phyloP scores from a whole-genome alignment of 2,329 filamentous ascomycete species.

The Aspergillus ochraceoroseus region DNA sequence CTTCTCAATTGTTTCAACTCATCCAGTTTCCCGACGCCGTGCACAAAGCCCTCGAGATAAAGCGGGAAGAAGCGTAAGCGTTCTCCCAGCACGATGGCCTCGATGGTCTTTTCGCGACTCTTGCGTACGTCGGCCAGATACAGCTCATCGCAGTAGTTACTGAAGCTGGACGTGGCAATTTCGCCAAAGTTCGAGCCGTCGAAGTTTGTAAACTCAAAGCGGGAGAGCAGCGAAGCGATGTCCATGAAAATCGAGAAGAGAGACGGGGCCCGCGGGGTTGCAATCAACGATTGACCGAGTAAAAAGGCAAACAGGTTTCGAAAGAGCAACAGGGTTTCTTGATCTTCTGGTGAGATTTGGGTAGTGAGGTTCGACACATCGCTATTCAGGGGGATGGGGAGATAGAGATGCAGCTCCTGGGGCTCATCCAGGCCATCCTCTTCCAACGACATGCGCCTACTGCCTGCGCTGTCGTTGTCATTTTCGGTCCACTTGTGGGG shows the following conservation, averaged over 20 bases:
- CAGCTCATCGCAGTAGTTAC: conserved; percentile 68
- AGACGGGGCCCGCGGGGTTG: conserved; percentile 51
- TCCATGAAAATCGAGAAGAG: conserved; percentile 60
- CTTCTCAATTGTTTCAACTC: conserved; percentile 65
- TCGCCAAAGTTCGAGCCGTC: conserved; percentile 62
- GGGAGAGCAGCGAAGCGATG: conserved; percentile 53
- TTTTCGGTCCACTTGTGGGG: conserved; percentile 33
- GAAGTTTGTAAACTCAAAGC: conserved; percentile 57
- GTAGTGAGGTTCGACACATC: conserved; percentile 41
- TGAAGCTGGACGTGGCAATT: conserved; percentile 50
- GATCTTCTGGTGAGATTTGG: conserved; percentile 45
- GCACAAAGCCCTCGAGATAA: conserved; percentile 87
- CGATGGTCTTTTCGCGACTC: conserved; percentile 82
- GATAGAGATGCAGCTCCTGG: conserved; percentile 51
- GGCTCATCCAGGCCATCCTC: conserved; percentile 45
- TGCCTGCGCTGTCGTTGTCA: conserved; percentile 45
- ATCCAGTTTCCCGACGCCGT: conserved; percentile 79
- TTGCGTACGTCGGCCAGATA: conserved; percentile 71
- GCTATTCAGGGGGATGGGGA: conserved; percentile 54
- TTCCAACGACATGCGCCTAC: conserved; percentile 43
- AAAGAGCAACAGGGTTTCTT: conserved; percentile 55
- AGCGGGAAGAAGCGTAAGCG: conserved; percentile 73
- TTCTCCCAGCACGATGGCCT: conserved; percentile 84
- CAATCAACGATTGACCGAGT: conserved; percentile 57
- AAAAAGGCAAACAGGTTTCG: conserved; percentile 62